phyloP scores from a whole-genome alignment of 1,139 yeast genomes.

The Zygotorulaspora mrakii region DNA sequence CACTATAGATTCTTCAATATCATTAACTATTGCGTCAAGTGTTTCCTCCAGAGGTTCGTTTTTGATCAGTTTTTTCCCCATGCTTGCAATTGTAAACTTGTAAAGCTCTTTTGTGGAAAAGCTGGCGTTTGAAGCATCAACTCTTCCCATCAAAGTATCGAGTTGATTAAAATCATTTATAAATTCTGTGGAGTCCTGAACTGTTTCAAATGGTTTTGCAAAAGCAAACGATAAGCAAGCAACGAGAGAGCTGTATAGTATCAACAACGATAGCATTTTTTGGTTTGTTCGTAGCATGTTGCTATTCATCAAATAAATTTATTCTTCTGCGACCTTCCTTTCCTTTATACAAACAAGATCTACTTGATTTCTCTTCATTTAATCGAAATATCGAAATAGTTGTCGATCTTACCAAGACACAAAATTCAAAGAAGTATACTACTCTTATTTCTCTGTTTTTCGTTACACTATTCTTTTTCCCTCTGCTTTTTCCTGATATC shows the following conservation, averaged over 20 bases:
- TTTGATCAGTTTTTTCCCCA: not conserved
- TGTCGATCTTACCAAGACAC: no score
- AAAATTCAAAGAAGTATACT: no score
- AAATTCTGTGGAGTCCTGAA: not conserved
- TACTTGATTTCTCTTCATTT: no score
- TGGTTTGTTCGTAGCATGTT: not conserved
- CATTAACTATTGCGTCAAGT: not conserved
- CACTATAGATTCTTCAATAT: not conserved
- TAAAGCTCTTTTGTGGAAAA: conserved; percentile 1
- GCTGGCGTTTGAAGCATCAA: conserved; percentile 2
- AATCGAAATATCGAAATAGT: no score
- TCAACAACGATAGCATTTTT: not conserved
- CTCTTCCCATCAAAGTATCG: conserved; percentile 1
- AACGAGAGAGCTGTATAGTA: not conserved
- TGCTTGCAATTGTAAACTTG: not conserved
- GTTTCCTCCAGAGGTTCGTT: not conserved
- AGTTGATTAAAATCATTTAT: not conserved
- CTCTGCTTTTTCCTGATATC: not conserved
- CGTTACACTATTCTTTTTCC: no score
- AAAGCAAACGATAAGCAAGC: no score
- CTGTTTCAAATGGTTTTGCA: not conserved
- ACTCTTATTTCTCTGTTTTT: no score
- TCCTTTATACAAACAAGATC: no score
- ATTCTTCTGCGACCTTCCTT: no score
- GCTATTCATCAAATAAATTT: no score